A percentile compares a stretch with the other conserved stretches of the same genome.
Conservation (phyloP, 2,329 filamentous ascomycete genomes). For the Coniochaeta sp. region DNA sequence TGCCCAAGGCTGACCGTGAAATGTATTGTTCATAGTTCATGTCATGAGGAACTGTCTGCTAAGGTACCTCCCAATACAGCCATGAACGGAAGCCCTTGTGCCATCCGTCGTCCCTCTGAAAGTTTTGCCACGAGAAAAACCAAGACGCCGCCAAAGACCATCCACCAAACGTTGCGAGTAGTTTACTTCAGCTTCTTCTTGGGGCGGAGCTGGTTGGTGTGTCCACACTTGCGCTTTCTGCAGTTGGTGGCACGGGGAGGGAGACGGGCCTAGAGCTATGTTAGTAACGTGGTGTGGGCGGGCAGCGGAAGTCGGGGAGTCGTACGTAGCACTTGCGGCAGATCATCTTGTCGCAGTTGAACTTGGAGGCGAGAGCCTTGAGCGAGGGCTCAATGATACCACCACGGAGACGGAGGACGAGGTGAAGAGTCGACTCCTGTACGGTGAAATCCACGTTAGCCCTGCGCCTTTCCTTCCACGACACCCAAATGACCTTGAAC, state of each 20-base stretch:
- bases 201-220: slow-evolving; percentile 99
- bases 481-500: not conserved
- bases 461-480: slow-evolving; percentile 1
- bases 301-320: slow-evolving; percentile 3
- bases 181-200: slow-evolving; percentile 99
- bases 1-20: not conserved
- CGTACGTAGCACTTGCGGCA: slow-evolving; percentile 99
- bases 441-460: slow-evolving; percentile 1
- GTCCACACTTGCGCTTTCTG: slow-evolving; percentile 99
- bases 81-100: not conserved
- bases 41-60: not conserved
- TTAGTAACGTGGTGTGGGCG: slow-evolving; percentile 12
- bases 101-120: not conserved
- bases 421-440: slow-evolving; percentile 94
- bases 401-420: slow-evolving; percentile 97
- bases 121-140: slow-evolving; percentile 22
- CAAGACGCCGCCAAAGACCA: slow-evolving; percentile 23
- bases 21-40: slow-evolving; percentile 2
- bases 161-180: slow-evolving; percentile 28
- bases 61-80: not conserved
- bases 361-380: slow-evolving; percentile 97
- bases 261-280: slow-evolving; percentile 58
- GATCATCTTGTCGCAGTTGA: slow-evolving; percentile 99
- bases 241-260: slow-evolving; percentile 99
- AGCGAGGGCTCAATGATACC: slow-evolving; percentile 99